Conservation (phyloP, 2,329 filamentous ascomycete species). For the Biscogniauxia sp. region DNA sequence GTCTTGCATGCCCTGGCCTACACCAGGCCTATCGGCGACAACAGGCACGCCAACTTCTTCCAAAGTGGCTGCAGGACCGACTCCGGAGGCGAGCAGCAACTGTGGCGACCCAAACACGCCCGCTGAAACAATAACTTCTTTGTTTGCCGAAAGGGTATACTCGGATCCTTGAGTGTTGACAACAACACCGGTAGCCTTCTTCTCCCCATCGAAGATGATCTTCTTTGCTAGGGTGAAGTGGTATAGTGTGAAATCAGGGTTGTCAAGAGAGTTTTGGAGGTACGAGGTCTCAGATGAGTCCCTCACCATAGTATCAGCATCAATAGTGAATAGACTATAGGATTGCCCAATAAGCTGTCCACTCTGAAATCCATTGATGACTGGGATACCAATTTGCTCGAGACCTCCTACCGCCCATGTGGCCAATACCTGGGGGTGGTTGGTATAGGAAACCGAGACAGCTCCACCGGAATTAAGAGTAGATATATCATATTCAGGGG, state of each 20-base stretch:
- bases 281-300: conserved; percentile 17
- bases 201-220: conserved; percentile 17
- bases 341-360: conserved; percentile 34
- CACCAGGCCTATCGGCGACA: conserved; percentile 53
- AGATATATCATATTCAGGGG: conserved; percentile 25
- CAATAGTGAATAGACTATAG: conserved; percentile 17
- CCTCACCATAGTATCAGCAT: conserved; percentile 15
- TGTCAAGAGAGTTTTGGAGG: conserved; percentile 12
- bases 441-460: conserved; percentile 40
- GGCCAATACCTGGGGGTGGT: conserved; percentile 38
- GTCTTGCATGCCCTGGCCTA: conserved; percentile 61
- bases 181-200: conserved; percentile 16
- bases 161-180: conserved; percentile 20
- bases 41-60: conserved; percentile 45
- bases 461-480: conserved; percentile 36
- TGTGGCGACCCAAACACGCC: conserved; percentile 65
- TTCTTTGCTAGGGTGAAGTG: conserved; percentile 18
- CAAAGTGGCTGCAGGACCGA: conserved; percentile 35
- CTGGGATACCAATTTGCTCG: conserved; percentile 38
- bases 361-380: conserved; percentile 37
- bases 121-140: conserved; percentile 64
- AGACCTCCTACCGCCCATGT: conserved; percentile 40
- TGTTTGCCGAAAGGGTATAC: conserved; percentile 36
- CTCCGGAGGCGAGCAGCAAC: conserved; percentile 38
- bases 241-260: conserved; percentile 16